Base-by-base conservation (phyloP, 768 basidiomycete genomes). In the Leccinum uliginosum region DNA sequence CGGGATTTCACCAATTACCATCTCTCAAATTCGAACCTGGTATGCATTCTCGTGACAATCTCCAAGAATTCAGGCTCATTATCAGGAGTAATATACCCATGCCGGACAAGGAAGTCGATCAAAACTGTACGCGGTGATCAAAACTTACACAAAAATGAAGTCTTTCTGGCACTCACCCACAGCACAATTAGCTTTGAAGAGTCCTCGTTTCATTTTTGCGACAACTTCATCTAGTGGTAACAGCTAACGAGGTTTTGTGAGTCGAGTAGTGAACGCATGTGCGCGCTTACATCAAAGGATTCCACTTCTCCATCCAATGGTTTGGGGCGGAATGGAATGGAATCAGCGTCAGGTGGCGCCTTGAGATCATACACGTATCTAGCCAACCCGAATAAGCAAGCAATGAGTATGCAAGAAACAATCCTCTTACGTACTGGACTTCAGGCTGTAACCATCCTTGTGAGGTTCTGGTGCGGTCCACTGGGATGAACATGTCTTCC, bases 301-400 rank as follows among this genome's bases (percentile, higher is more conserved):
- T 97, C 94, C 2, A 97, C 97, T 68, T 99, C 97, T 24, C 92
- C 94, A 62, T 99, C 97, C 21, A 83, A 76, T 0, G 94, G 92
- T 51, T 78, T 78, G 7, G 91, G 92, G 48, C 76, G 75, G 60
- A 88, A 83, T 17, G 77, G 71, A 14, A 75, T 70, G 17, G 79
- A 67, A 60, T 73, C 83, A 66, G 68, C 59, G 30, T 71, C 73
- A 6, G 74, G 59, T 0, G 92, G 93, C 21, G 97, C 80, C 49
- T 73, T 71, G 49, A 98, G 76, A 64, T 98, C 93, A 65, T 93
- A 98, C 23, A 88, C 76, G 67, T 91, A 94, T 77, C 91, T 64
- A 9, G 27, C 6, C 47, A 24, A n/a, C 12, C 24, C 24, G 7
- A 14, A 51, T 34, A 51, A 32, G 54, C 14, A 51, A 50, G 6